Evolutionary conservation across 1,284 basidiomycete genomes (phyloP), one percentile per base, ranked within the genome.

Genomic region (Fomitopsis betulina): DNA sequence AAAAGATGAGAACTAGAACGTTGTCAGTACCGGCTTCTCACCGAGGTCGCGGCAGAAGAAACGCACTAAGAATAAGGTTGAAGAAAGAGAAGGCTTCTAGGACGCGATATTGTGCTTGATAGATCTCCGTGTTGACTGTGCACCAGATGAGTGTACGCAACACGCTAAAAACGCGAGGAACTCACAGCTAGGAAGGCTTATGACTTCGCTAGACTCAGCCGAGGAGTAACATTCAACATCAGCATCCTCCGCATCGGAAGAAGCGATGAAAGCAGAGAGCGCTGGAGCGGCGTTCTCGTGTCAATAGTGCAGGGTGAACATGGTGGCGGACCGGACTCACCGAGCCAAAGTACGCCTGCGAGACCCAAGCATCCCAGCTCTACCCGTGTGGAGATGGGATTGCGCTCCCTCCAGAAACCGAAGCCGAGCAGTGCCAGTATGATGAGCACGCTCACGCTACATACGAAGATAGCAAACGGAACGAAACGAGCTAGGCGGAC

Each of bases 61-160:
- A 75, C 85, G 62, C 70, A 87, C 89, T 75, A 13, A 93, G 77
- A 55, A 81, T 78, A 57, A 86, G 83, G 67, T 91, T 92, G 70
- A 92, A 83, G 58, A 92, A 73, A 13, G 90, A 83, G 72, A 91
- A 92, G 19, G 85, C 82, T 72, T 86, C 87, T 54, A 91, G 75
- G 27, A 91, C 89, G 39, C 85, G 82, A 69, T 91, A 92, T 76
- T 92, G 91, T 25, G 90, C 89, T 63, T 90, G 90, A 69, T 87
- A 92, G 69, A 77, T 87, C 75, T 74, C 88, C 73, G 76, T 90
- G 72, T 80, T 86, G 68, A 83, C 82, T 84, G 60, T 21, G 33
- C 57, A 49, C 38, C 21, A 45, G 43, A 19, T 19, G 50, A 23
- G 53, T 5, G 33, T 25, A 39, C 21, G 61, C 33, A 45, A 27